phyloP scores from a whole-genome alignment of 2,329 filamentous ascomycete genomes.

The Aspergillus quadrilineatus region DNA sequence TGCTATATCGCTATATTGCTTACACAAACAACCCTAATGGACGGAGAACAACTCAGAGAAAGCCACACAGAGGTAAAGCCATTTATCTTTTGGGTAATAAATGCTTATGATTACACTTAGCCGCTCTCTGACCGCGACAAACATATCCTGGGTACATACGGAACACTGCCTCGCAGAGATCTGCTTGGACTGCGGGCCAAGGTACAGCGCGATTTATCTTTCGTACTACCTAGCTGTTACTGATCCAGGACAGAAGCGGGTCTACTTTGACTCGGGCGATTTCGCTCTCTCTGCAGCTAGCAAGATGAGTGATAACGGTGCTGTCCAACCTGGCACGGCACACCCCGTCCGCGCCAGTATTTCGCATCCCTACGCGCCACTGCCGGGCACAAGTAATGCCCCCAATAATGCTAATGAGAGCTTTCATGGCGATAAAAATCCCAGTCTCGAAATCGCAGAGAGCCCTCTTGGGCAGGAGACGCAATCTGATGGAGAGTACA shows the following conservation, averaged over 20 bases:
- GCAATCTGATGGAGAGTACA: no score
- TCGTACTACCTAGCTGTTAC: slow-evolving; percentile 5
- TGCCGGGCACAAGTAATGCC: slow-evolving; percentile 26
- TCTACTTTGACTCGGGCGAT: slow-evolving; percentile 33
- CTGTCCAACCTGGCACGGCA: slow-evolving; percentile 23
- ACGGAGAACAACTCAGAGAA: no score
- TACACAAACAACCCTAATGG: no score
- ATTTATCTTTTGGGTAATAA: background rate
- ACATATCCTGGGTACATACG: slow-evolving; percentile 13
- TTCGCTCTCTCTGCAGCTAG: slow-evolving; percentile 27
- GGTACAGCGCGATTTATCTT: slow-evolving; percentile 11
- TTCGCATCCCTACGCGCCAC: slow-evolving; percentile 28
- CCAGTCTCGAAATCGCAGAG: background rate
- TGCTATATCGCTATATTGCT: no score
- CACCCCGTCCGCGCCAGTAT: slow-evolving; percentile 30
- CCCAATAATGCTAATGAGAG: background rate
- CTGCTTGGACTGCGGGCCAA: slow-evolving; percentile 17
- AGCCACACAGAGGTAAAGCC: no score
- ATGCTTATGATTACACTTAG: background rate
- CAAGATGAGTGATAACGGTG: slow-evolving; percentile 22
- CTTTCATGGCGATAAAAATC: background rate
- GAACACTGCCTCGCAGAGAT: slow-evolving; percentile 17
- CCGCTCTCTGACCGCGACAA: background rate
- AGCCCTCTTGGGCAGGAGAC: background rate
- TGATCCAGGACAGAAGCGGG: slow-evolving; percentile 24